Conservation (phyloP, 1,284 basidiomycete species). For the Cutaneotrichosporon daszewskae region DNA sequence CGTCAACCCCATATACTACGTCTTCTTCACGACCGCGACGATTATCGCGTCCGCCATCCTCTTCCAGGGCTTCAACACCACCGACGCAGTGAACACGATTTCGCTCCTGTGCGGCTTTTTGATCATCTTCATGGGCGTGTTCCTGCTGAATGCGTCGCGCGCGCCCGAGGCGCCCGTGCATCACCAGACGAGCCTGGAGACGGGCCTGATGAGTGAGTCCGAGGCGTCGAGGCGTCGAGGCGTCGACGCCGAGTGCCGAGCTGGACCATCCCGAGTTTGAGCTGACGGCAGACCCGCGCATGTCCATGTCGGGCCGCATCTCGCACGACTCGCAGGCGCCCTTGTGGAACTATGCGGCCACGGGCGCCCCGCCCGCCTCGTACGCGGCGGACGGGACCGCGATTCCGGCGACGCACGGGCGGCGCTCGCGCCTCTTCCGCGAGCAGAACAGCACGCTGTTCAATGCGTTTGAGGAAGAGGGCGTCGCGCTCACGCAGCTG, state of each 20-base stretch:
- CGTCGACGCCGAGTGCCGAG: not conserved
- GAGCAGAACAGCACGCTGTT: conserved; percentile 52
- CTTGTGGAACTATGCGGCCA: conserved; percentile 33
- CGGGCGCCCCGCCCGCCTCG: conserved; percentile 29
- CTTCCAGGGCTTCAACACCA: conserved; percentile 95
- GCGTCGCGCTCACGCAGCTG: conserved; percentile 42
- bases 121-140: conserved; percentile 86
- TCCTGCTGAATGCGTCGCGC: conserved; percentile 79
- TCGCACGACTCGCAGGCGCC: conserved; percentile 38
- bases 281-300: conserved; percentile 41
- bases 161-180: conserved; percentile 55
- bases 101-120: conserved; percentile 82
- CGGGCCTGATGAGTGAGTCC: conserved; percentile 67
- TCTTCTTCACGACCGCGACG: conserved; percentile 95
- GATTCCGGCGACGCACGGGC: conserved; percentile 48
- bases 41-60: conserved; percentile 91
- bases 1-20: conserved; percentile 98
- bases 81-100: conserved; percentile 69
- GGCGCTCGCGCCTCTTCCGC: conserved; percentile 57
- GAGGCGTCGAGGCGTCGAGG: not conserved
- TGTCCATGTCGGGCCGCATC: conserved; percentile 47
- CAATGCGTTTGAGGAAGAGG: conserved; percentile 45
- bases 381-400: conserved; percentile 42
- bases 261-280: not conserved
- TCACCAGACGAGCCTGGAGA: conserved; percentile 54